A percentile compares a stretch with the other conserved stretches of the same genome.
Conservation (phyloP, 352 stramenopile genomes). For the Saprolegnia parasitica region DNA sequence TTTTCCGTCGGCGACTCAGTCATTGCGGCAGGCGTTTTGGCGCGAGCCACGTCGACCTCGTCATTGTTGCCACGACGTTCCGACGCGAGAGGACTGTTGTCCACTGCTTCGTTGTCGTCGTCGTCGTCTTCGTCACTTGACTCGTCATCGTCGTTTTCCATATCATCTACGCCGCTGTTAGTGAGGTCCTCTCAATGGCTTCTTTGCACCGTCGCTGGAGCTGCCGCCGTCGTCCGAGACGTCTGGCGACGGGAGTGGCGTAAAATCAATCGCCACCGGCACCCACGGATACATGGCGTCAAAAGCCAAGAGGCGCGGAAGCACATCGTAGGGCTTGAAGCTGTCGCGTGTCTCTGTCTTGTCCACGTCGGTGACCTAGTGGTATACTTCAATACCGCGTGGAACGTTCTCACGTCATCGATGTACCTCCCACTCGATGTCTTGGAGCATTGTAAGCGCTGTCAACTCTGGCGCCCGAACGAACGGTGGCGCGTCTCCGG, state of each 20-base stretch:
- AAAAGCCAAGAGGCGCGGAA: not conserved
- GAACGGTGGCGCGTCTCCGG: not conserved
- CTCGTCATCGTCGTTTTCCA: not conserved
- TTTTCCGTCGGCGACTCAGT: not conserved
- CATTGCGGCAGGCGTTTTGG: not conserved
- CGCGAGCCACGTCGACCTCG: not conserved
- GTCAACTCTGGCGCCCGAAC: not conserved
- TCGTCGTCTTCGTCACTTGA: not conserved
- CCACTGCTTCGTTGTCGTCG: not conserved
- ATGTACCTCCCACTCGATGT: conserved; percentile 9
- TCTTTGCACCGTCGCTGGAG: not conserved
- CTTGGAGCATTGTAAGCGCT: not conserved
- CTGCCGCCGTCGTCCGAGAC: conserved; percentile 3
- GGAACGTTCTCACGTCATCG: not conserved
- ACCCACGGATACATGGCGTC: not conserved
- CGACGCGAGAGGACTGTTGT: not conserved
- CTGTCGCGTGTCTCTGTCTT: conserved; percentile 1
- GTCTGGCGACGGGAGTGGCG: not conserved
- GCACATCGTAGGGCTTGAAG: not conserved
- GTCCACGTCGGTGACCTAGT: not conserved
- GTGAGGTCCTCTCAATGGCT: not conserved
- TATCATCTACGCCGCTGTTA: not conserved
- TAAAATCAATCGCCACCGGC: conserved; percentile 8
- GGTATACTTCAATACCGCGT: not conserved
- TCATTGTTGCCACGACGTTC: not conserved